These are phyloP conservation scores for Ophiostoma piceae DNA, from an alignment of 2,329 filamentous ascomycete species.

Conservation along the genomic window DNA sequence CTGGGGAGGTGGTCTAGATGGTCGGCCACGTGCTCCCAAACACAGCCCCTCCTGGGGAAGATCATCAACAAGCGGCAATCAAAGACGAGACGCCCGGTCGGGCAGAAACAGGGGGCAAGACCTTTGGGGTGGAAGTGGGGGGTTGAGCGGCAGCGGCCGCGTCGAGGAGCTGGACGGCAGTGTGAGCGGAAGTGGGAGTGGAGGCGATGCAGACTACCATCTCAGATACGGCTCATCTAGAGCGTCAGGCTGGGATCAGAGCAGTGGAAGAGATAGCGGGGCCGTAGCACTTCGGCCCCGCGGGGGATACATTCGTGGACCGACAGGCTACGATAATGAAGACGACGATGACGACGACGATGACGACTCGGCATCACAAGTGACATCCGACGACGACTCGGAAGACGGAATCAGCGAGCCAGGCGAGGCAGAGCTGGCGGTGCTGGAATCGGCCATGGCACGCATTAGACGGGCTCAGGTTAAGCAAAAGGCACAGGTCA, in stretches of 20 bases:
- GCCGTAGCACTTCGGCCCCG: constrained; percentile 31
- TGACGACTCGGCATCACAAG: constrained; percentile 31
- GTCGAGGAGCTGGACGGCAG: constrained; percentile 66
- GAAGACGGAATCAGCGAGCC: constrained; percentile 40
- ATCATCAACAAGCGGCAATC: constrained; percentile 62
- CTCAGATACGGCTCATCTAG: constrained; percentile 19
- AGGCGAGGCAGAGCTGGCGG: constrained; percentile 57
- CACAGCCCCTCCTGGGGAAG: constrained; percentile 96
- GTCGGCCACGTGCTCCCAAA: constrained; percentile 99
- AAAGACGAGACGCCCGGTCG: constrained; percentile 54
- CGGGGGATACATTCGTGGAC: constrained; percentile 36
- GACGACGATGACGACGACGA: constrained; percentile 17
- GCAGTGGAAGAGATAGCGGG: constrained; percentile 31
- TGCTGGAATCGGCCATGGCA: constrained; percentile 72
- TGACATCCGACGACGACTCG: constrained; percentile 39
- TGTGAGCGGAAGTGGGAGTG: constrained; percentile 47
- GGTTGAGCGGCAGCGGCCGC: constrained; percentile 27
- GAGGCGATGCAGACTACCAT: constrained; percentile 35
- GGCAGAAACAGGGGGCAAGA: constrained; percentile 25
- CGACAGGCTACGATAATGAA: constrained; percentile 30
- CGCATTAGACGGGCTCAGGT: constrained; percentile 74
- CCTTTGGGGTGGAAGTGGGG: constrained; percentile 37
- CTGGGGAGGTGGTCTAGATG: constrained; percentile 99
- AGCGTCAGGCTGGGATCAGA: constrained; percentile 50
- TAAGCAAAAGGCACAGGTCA: constrained; percentile 72